Conservation (phyloP, 2,329 filamentous ascomycete species). For the Aaosphaeria pasadenensis region DNA sequence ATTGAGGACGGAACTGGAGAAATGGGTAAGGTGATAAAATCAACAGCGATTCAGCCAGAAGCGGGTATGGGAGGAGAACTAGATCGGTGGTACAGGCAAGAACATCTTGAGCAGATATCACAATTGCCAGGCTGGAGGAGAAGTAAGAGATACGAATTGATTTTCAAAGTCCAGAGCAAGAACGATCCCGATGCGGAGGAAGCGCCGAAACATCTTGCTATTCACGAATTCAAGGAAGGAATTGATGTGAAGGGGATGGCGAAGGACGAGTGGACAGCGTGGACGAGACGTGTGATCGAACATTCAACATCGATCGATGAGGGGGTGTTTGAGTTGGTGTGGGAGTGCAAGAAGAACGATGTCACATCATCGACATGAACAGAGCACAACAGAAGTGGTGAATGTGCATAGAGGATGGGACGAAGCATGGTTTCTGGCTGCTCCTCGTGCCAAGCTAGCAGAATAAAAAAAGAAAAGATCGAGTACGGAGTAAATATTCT, state of each 20-base stretch:
- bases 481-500: too few relatives aligned
- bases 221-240: conserved; percentile 9
- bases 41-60: conserved; percentile 5
- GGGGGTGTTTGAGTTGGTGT: conserved; percentile 4
- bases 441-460: too few relatives aligned
- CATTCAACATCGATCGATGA: conserved; percentile 6
- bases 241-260: conserved; percentile 3
- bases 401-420: neutral
- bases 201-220: conserved; percentile 7
- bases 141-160: conserved; percentile 7
- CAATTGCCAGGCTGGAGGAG: conserved; percentile 5
- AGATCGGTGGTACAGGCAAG: conserved; percentile 7
- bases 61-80: conserved; percentile 5
- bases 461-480: too few relatives aligned
- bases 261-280: conserved; percentile 3
- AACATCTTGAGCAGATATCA: conserved; percentile 8
- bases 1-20: neutral
- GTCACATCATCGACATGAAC: too few relatives aligned
- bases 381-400: neutral
- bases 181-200: conserved; percentile 1
- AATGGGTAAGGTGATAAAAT: conserved; percentile 6
- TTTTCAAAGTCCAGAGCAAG: conserved; percentile 6
- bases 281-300: conserved; percentile 5
- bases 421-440: neutral
- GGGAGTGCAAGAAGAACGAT: conserved; percentile 1